Evolutionary conservation across 306 rosid genomes (phyloP).

Genomic region (Parietaria judaica): DNA sequence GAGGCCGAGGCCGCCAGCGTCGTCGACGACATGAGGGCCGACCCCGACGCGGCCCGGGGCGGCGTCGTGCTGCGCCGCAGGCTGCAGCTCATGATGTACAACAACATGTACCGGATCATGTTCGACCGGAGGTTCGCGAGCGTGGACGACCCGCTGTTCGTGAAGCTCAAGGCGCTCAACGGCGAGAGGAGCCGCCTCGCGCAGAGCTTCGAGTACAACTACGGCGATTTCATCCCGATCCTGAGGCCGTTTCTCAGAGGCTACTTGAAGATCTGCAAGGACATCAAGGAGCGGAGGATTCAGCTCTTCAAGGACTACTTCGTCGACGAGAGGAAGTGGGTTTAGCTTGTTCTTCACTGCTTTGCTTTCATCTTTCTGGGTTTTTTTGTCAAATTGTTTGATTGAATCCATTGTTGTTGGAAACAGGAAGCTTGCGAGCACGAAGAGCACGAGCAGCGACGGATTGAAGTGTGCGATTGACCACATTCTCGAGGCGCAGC

Average conservation of each 20-base stretch:
- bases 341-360: too few species aligned
- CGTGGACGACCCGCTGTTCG: conserved; percentile 4
- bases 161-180: not conserved
- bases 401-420: not conserved
- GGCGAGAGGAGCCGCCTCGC: conserved; percentile 9
- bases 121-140: conserved; percentile 8
- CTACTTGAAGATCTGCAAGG: conserved; percentile 7
- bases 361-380: not conserved
- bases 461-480: conserved; percentile 9
- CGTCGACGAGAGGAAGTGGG: conserved; percentile 5
- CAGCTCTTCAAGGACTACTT: conserved; percentile 9
- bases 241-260: conserved; percentile 2
- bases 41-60: not conserved
- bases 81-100: conserved; percentile 14
- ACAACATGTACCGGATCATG: conserved; percentile 12
- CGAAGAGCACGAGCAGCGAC: not conserved
- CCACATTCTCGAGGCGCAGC: conserved; percentile 9
- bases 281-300: conserved; percentile 1
- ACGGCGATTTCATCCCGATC: conserved; percentile 9
- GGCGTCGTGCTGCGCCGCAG: conserved; percentile 2
- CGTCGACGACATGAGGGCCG: not conserved
- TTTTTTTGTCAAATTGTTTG: too few species aligned
- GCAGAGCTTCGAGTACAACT: conserved; percentile 13
- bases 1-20: conserved; percentile 7
- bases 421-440: conserved; percentile 5